Base-by-base conservation (phyloP, 148 eudicot genomes). In the Spergularia bocconei region DNA sequence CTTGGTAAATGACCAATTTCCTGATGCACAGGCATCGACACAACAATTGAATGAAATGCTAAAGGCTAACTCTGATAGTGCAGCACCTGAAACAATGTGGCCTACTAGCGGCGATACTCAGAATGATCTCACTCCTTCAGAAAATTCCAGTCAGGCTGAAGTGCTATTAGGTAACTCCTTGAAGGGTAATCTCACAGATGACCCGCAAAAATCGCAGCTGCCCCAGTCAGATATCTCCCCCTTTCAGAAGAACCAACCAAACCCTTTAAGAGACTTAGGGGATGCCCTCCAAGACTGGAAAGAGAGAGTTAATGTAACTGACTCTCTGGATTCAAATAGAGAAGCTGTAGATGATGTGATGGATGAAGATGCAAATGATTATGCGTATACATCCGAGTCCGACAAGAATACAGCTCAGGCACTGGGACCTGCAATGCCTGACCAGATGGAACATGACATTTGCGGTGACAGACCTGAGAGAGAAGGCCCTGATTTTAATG, bases 201-300 rank as follows among this genome's bases (percentile, higher is more conserved):
- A 87, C 63, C 82, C 74, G 75, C 81, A 80, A 0, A 83, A 79
- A 70, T 52, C 77, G 69, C 88, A 90, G 67, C 52, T 79, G 41
- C 86, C 94, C 39, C 86, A 86, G 81, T 67, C 72, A 10, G 93
- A 91, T 60, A 71, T 80, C n/a, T 79, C 89, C 2, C 82, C 87
- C 57, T 71, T 71, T 60, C 86, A 79, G 82, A 92, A 89, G 68
- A 76, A 60, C 75, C 89, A 89, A 70, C 98, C 95, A 7, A 96
- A 96, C 80, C 99, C 99, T 69, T 81, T 80, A 16, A 86, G 98
- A 72, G 85, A 84, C 63, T 55, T 96, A 36, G 99, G 99, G 11
- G 93, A 92, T 86, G 99, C 99, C 4, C 89, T 96, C 74, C 87
- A 96, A 60, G 91, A 88, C 56, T 96, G 99, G 99, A 92, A 96